Base-by-base conservation (phyloP, 805 yeast genomes). In the Pichia scutulata region DNA sequence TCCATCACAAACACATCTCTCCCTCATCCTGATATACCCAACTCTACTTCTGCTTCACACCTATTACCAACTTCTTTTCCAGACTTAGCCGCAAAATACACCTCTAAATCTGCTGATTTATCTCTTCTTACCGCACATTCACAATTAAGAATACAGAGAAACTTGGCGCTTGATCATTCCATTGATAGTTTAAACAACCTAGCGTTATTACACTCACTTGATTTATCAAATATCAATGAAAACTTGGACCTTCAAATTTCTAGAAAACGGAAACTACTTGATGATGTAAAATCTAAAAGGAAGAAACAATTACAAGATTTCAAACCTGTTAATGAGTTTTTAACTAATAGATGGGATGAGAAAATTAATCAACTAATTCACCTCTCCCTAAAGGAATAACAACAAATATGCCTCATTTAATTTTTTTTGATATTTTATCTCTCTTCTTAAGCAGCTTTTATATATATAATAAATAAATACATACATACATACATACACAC, bases 321-420 rank as follows among this genome's bases (percentile, higher is more conserved):
- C 47, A 66, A 68, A 54, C 78, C 80, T 0, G 68, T 71, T 24
- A 60, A 73, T 49, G 72, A 70, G 30, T 75, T 74, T 51, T 64
- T 78, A 48, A 61, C 66, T n/a, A 66, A 70, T 10, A 66, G 77
- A 56, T 80, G 86, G 84, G 67, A 64, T 42, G 77, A 75, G 8
- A 76, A 74, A 24, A 61, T 81, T 25, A 67, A 69, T 44, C 65
- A 66, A 44, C 58, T 67, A 44, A 64, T 72, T 26, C 71, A 70
- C 39, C 48, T 68, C 18, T 18, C 19, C 8, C 75, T 25, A 25
- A 19, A 42, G 12, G 33, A 28, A 9, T n/a, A n/a, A n/a, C n/a
- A n/a, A n/a, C n/a, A n/a, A n/a, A n/a, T n/a, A n/a, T n/a, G n/a
- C n/a, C n/a, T n/a, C n/a, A n/a, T n/a, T n/a, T n/a, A n/a, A n/a